Evolutionary conservation across 176 grass and related monocot species (phyloP).

Genomic region (Oryza coarctata): DNA sequence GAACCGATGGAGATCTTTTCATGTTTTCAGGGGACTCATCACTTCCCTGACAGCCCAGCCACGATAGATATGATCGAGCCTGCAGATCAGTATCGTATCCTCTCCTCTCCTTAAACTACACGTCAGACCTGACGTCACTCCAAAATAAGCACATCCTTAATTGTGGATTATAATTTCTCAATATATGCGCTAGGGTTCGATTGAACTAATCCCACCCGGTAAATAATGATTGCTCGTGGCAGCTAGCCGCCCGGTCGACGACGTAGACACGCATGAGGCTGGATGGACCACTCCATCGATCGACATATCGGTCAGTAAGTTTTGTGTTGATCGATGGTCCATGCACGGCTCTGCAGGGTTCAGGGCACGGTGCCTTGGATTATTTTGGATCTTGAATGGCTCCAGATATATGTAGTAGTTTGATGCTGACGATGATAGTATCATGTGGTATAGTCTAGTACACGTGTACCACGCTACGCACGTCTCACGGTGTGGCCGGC

Average conservation of each 20-base stretch:
- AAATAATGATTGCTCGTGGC: background rate
- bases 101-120: too few relatives aligned
- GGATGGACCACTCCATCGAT: background rate
- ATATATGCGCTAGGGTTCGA: too few relatives aligned
- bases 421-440: background rate
- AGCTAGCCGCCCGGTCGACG: background rate
- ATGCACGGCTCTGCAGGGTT: too few relatives aligned
- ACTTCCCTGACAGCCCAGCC: too few relatives aligned
- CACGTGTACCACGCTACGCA: too few relatives aligned
- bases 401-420: background rate
- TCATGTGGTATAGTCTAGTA: background rate
- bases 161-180: too few relatives aligned
- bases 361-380: background rate
- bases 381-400: background rate
- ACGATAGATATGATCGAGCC: too few relatives aligned
- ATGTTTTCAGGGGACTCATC: too few relatives aligned
- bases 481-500: too few relatives aligned
- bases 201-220: too few relatives aligned
- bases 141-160: background rate
- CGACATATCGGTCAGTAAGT: background rate
- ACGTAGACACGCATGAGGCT: background rate
- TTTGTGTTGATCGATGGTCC: background rate
- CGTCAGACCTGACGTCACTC: background rate
- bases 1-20: too few relatives aligned
- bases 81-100: too few relatives aligned